Conservation (phyloP, 495 filamentous ascomycete species). For the Penicillium malachiteum region DNA sequence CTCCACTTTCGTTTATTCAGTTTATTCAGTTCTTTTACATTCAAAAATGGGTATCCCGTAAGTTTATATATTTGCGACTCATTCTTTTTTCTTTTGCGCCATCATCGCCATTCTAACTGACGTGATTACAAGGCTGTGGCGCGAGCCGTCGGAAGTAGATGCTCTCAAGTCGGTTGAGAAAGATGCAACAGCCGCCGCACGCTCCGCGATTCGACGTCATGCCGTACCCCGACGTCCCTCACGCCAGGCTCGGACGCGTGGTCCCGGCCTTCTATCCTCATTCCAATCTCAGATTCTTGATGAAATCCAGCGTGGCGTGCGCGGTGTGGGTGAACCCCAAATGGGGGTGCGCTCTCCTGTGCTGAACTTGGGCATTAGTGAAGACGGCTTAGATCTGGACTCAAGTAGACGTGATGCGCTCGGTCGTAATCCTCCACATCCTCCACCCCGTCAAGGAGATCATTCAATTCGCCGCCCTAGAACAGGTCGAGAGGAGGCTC, state of each 20-base stretch:
- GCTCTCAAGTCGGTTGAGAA: conserved; percentile 55
- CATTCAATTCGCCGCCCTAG: conserved; percentile 33
- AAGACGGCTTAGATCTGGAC: conserved; percentile 36
- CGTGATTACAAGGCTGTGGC: conserved; percentile 50
- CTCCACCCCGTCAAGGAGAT: conserved; percentile 26
- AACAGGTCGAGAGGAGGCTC: conserved; percentile 21
- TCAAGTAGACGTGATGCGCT: conserved; percentile 34
- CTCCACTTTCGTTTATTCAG: conserved; percentile 22
- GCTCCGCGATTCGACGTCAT: conserved; percentile 71
- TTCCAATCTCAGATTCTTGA: conserved; percentile 43
- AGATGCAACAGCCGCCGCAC: conserved; percentile 57
- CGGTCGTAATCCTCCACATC: conserved; percentile 3
- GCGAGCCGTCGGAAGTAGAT: conserved; percentile 48
- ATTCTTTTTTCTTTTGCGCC: conserved; percentile 27
- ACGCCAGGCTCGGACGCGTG: conserved; percentile 35
- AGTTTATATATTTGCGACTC: conserved; percentile 39
- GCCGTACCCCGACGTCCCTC: conserved; percentile 40
- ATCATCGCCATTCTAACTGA: conserved; percentile 27
- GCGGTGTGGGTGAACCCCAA: conserved; percentile 29
- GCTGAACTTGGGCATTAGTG: conserved; percentile 25
- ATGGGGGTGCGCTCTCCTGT: conserved; percentile 31
- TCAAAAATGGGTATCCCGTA: conserved; percentile 77
- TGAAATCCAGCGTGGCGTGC: conserved; percentile 44
- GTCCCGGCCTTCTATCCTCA: conserved; percentile 29
- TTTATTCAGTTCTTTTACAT: neutral